Evolutionary conservation across 2,329 filamentous ascomycete genomes (phyloP).

Genomic region (Monosporascus sp.): DNA sequence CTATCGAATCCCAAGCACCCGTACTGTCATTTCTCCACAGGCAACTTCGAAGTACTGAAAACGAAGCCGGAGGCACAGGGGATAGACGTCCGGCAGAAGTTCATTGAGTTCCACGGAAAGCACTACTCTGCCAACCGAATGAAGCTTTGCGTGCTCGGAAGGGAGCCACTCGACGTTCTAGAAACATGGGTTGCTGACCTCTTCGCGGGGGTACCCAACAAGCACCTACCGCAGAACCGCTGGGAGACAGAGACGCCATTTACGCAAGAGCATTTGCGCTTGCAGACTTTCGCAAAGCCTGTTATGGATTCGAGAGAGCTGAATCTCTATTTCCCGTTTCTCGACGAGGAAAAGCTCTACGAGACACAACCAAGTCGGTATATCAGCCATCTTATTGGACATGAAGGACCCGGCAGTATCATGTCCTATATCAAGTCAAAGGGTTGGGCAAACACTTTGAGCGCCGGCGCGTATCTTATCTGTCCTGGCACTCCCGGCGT

Average conservation of each 20-base stretch:
- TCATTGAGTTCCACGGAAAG: conserved; percentile 84
- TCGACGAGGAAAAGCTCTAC: conserved; percentile 76
- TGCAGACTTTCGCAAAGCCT: conserved; percentile 81
- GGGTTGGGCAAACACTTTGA: conserved; percentile 82
- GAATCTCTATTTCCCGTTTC: conserved; percentile 77
- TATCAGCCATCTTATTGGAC: conserved; percentile 82
- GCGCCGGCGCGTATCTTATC: conserved; percentile 68
- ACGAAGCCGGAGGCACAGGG: conserved; percentile 73
- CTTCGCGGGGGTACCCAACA: conserved; percentile 77
- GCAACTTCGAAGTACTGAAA: conserved; percentile 81
- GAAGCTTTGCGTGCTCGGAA: conserved; percentile 83
- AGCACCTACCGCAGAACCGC: conserved; percentile 61
- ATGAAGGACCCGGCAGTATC: conserved; percentile 89
- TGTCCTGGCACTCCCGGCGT: conserved; percentile 74
- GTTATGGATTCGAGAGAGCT: conserved; percentile 83
- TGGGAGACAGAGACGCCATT: conserved; percentile 51
- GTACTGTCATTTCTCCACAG: conserved; percentile 87
- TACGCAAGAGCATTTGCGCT: conserved; percentile 46
- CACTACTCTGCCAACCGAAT: conserved; percentile 92
- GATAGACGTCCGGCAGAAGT: conserved; percentile 82
- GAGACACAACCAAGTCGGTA: conserved; percentile 81
- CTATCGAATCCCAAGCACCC: conserved; percentile 85
- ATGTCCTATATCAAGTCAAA: conserved; percentile 85
- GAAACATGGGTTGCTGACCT: conserved; percentile 81
- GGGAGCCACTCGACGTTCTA: conserved; percentile 75